Evolutionary conservation across 176 grass and related monocot species (phyloP).

Genomic region (Areca catechu): DNA sequence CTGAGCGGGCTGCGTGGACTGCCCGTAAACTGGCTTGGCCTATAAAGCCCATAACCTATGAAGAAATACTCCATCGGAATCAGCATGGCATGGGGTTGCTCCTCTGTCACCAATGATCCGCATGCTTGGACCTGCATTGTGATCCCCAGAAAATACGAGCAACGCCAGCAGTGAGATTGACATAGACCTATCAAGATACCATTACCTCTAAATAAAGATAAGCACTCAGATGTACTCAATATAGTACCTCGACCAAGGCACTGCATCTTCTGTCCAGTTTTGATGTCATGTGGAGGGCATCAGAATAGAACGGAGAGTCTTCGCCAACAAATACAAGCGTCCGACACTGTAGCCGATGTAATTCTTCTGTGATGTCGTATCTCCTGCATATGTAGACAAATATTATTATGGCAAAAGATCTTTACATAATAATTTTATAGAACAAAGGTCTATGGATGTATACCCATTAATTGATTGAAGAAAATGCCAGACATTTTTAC

Average conservation of each 20-base stretch:
- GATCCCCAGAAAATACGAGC: neutral
- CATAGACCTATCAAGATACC: too few relatives aligned
- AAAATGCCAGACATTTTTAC: constrained; percentile 13
- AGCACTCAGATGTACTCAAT: neutral
- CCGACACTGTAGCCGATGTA: constrained; percentile 6
- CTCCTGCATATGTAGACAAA: constrained; percentile 7
- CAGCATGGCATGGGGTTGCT: constrained; percentile 23
- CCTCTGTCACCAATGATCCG: constrained; percentile 15
- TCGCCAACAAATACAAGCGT: constrained; percentile 24
- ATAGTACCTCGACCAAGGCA: constrained; percentile 19
- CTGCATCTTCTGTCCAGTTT: constrained; percentile 13
- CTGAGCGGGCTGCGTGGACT: constrained; percentile 10
- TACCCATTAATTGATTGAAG: constrained; percentile 22
- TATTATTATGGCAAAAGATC: neutral
- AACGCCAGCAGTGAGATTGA: too few relatives aligned
- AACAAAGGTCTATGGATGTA: neutral
- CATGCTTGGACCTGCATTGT: constrained; percentile 18
- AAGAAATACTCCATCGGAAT: constrained; percentile 22
- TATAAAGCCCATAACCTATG: constrained; percentile 9
- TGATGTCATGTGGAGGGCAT: constrained; percentile 18
- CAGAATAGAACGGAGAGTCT: constrained; percentile 13
- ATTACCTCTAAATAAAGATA: neutral
- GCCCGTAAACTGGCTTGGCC: neutral
- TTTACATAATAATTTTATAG: neutral
- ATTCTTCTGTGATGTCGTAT: constrained; percentile 16